Conservation (phyloP, 2,329 filamentous ascomycete species). For the Cytospora mali region DNA sequence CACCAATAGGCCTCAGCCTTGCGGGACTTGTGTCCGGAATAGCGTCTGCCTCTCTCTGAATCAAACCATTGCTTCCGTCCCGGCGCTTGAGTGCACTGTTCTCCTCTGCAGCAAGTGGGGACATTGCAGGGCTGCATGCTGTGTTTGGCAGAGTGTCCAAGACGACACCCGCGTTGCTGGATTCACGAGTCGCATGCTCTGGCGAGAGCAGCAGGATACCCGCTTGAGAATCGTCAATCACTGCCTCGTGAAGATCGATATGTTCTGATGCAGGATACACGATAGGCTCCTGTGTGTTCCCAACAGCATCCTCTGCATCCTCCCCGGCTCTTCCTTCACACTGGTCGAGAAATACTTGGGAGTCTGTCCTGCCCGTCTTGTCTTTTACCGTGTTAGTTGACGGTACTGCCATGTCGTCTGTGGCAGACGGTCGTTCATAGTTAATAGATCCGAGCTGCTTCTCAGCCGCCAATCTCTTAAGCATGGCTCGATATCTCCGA, state of each 20-base stretch:
- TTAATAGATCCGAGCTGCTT: slow-evolving; percentile 47
- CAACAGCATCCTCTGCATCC: slow-evolving; percentile 30
- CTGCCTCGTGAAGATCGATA: neutral
- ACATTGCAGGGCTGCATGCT: slow-evolving; percentile 7
- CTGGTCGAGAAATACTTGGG: slow-evolving; percentile 30
- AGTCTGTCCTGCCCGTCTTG: slow-evolving; percentile 22
- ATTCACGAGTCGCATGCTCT: neutral
- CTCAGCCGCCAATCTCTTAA: slow-evolving; percentile 44
- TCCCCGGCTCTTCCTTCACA: slow-evolving; percentile 28
- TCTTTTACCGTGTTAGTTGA: slow-evolving; percentile 37
- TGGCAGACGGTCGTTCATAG: slow-evolving; percentile 38
- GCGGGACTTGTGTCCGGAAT: slow-evolving; percentile 39
- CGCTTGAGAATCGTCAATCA: slow-evolving; percentile 23
- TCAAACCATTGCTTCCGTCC: neutral
- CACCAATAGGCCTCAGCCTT: slow-evolving; percentile 20
- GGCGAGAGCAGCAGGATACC: neutral
- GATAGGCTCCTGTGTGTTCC: slow-evolving; percentile 28
- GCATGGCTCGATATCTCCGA: slow-evolving; percentile 42
- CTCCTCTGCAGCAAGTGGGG: slow-evolving; percentile 11
- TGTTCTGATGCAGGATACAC: neutral
- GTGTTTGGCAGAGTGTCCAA: slow-evolving; percentile 23
- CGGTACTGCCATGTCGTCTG: slow-evolving; percentile 41
- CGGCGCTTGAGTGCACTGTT: slow-evolving; percentile 7
- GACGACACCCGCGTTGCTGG: slow-evolving; percentile 22
- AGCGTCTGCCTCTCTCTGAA: slow-evolving; percentile 29